Evolutionary conservation across 352 stramenopile species (phyloP).

Genomic region (Pythium oligandrum): DNA sequence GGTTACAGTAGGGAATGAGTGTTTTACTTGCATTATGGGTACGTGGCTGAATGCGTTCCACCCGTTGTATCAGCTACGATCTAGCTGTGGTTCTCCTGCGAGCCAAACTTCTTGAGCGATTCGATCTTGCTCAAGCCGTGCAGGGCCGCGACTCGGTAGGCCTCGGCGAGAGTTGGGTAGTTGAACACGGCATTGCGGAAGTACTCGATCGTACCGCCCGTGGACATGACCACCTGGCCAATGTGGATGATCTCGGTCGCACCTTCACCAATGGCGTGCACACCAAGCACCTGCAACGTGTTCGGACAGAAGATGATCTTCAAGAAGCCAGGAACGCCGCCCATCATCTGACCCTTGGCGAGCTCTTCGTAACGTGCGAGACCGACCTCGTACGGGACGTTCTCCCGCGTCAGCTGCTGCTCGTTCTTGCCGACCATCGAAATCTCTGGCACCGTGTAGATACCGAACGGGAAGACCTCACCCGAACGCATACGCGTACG

Average conservation of each 20-base stretch:
- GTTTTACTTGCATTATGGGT: too few species aligned
- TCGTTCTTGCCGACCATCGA: constrained; percentile 89
- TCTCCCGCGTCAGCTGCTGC: constrained; percentile 78
- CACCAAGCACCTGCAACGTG: constrained; percentile 67
- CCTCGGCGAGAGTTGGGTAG: constrained; percentile 88
- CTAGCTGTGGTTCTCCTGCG: too few species aligned
- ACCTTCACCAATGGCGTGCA: constrained; percentile 81
- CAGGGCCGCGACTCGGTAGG: constrained; percentile 75
- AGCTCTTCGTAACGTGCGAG: constrained; percentile 80
- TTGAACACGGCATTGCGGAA: constrained; percentile 91
- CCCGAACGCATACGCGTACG: constrained; percentile 81
- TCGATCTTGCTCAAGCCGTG: constrained; percentile 77
- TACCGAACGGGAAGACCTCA: constrained; percentile 85
- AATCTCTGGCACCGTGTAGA: constrained; percentile 87
- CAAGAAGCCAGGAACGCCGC: constrained; percentile 68
- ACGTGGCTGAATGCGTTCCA: too few species aligned
- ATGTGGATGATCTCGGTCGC: constrained; percentile 90
- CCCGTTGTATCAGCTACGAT: too few species aligned
- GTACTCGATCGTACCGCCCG: constrained; percentile 81
- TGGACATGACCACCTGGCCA: constrained; percentile 84
- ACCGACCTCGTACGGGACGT: constrained; percentile 72
- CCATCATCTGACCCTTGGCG: constrained; percentile 83
- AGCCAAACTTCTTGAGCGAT: constrained; percentile 25
- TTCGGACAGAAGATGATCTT: constrained; percentile 86
- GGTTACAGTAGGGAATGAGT: too few species aligned